Conservation (phyloP, 2,329 filamentous ascomycete species). For the Phialophora verrucosa region DNA sequence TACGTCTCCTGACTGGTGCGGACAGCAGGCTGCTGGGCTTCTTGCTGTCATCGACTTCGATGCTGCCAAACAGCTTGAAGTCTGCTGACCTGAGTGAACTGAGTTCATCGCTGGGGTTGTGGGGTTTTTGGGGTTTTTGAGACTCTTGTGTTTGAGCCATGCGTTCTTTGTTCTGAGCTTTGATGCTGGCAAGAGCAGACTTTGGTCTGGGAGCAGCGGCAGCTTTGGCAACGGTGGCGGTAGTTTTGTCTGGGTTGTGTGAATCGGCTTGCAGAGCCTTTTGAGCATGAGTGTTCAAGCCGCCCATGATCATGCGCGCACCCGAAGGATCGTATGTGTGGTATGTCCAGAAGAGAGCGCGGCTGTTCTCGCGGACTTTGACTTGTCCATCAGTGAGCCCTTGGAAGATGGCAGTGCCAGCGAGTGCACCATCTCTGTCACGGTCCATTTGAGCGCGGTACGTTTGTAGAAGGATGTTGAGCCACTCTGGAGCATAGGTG, state of each 20-base stretch:
- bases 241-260: slow-evolving; percentile 64
- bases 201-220: slow-evolving; percentile 29
- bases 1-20: slow-evolving; percentile 39
- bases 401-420: slow-evolving; percentile 88
- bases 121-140: background rate
- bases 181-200: slow-evolving; percentile 38
- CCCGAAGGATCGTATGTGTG: slow-evolving; percentile 75
- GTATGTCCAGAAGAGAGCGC: slow-evolving; percentile 86
- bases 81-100: slow-evolving; percentile 28
- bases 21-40: slow-evolving; percentile 34
- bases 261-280: slow-evolving; percentile 81
- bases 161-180: slow-evolving; percentile 35
- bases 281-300: slow-evolving; percentile 78
- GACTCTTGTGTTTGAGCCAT: slow-evolving; percentile 13
- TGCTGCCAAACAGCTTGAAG: slow-evolving; percentile 29
- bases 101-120: slow-evolving; percentile 22
- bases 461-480: slow-evolving; percentile 76
- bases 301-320: slow-evolving; percentile 81
- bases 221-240: slow-evolving; percentile 24
- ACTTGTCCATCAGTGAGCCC: slow-evolving; percentile 89
- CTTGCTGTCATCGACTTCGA: slow-evolving; percentile 25
- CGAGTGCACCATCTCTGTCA: slow-evolving; percentile 76
- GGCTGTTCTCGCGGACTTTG: slow-evolving; percentile 83
- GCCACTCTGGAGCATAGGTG: slow-evolving; percentile 78
- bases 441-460: slow-evolving; percentile 87